These are phyloP conservation scores for Gypsophila paniculata DNA, from an alignment of 179 eudicot genomes.

Conservation along the genomic window DNA sequence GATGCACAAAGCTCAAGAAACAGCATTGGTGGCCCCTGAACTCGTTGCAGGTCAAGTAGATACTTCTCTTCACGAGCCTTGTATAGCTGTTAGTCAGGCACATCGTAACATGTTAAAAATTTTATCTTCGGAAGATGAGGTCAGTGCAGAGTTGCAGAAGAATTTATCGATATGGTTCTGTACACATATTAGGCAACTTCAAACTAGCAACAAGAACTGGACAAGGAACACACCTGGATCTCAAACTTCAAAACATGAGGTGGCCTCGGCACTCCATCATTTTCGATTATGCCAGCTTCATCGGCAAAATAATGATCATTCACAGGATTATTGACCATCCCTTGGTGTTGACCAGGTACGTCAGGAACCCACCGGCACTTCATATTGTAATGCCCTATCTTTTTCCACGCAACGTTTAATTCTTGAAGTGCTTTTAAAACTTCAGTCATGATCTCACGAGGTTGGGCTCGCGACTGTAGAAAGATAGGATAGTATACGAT, in stretches of 20 bases:
- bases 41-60: constrained; percentile 81
- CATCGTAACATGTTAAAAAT: not conserved
- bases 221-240: constrained; percentile 58
- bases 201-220: not conserved
- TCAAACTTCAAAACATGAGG: constrained; percentile 79
- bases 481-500: constrained; percentile 16
- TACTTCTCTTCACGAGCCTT: constrained; percentile 82
- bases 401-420: constrained; percentile 81
- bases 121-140: not conserved
- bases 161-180: not conserved
- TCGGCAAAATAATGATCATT: constrained; percentile 52
- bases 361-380: constrained; percentile 84
- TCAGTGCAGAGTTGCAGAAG: not conserved
- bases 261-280: constrained; percentile 33
- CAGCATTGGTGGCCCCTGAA: constrained; percentile 75
- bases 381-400: constrained; percentile 87
- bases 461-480: constrained; percentile 80
- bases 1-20: constrained; percentile 94
- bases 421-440: constrained; percentile 86
- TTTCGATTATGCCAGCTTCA: constrained; percentile 58
- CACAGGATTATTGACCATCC: constrained; percentile 49
- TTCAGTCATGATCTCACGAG: constrained; percentile 87
- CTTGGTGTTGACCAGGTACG: constrained; percentile 52
- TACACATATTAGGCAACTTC: not conserved
- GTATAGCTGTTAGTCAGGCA: constrained; percentile 54